Base-by-base conservation (phyloP, 164 flowering plant species). In the Vitis riparia region DNA sequence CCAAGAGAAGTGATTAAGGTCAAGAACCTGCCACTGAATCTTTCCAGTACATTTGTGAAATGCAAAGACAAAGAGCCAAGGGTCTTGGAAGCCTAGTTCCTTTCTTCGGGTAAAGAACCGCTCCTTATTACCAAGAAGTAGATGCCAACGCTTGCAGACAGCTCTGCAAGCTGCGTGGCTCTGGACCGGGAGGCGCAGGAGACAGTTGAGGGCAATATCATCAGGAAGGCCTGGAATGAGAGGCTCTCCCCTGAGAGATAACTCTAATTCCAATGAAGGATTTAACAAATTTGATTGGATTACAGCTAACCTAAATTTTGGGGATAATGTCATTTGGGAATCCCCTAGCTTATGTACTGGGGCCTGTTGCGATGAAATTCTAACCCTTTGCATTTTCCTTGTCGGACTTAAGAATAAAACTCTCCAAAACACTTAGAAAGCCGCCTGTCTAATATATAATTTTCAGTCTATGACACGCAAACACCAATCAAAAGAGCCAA, bases 161-260 rank as follows among this genome's bases (percentile, higher is more conserved):
- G 80, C 77, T 77, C 81, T 79, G 77, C 92, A 79, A 27, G 85
- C 29, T 15, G 78, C 44, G 68, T 88, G 98, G 68, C 79, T 77
- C 55, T 82, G 74, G 17, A 91, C 91, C 14, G 98, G 98, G 1
- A 94, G 69, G 55, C 90, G 83, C 7, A 94, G 91, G 59, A 94
- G 93, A 78, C 98, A 94, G 65, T 83, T 83, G 11, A 91, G 84
- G 9, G 97, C 87, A 50, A 94, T 70, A 69, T 94, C 98, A 75
- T 92, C 97, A 1, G 97, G 97, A 64, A 94, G 95, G 16, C 98
- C 98, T 0, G 95, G 97, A 69, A 92, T 87, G 9, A 92, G 78
- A 3, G 88, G 85, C 51, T 76, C 90, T 29, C 80, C 85, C 13
- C 48, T 59, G 1, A 75, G 68, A 30, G 86, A 76, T 48, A 75